A percentile compares a stretch with the other conserved stretches of the same genome.
Evolutionary conservation across 2,329 filamentous ascomycete genomes (phyloP).

Genomic region (Pseudogymnoascus sp.): DNA sequence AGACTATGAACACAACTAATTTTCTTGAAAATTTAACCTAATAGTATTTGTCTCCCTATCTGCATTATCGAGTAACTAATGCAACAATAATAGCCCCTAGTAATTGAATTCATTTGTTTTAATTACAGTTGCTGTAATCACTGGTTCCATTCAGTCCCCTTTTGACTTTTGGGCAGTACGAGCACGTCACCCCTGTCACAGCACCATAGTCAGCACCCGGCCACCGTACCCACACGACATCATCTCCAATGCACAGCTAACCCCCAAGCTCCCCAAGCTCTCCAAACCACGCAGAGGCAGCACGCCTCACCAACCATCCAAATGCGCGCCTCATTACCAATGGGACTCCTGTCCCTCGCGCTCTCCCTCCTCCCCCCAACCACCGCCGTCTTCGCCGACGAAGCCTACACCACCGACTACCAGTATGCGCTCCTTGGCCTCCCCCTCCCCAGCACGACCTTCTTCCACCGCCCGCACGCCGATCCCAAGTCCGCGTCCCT

Average conservation of each 20-base stretch:
- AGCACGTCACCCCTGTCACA: not conserved
- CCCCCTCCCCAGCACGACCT: conserved; percentile 74
- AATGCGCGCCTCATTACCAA: conserved; percentile 16
- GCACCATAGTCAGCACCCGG: not conserved
- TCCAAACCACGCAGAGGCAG: not conserved
- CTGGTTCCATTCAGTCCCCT: too few species aligned
- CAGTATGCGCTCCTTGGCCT: conserved; percentile 83
- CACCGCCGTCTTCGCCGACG: conserved; percentile 72
- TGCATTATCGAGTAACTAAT: too few species aligned
- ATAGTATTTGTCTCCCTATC: too few species aligned
- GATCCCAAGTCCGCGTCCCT: conserved; percentile 75
- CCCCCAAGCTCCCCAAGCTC: not conserved
- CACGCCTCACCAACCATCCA: not conserved
- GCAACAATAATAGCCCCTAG: too few species aligned
- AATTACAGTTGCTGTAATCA: not conserved
- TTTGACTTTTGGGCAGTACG: too few species aligned
- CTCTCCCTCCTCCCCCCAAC: conserved; percentile 23
- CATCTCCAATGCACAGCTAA: conserved; percentile 2
- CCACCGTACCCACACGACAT: conserved; percentile 5
- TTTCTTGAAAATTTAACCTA: not conserved
- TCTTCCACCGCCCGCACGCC: conserved; percentile 83
- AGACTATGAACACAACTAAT: not conserved
- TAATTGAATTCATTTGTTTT: not conserved
- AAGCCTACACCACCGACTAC: conserved; percentile 87
- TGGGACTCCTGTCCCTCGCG: conserved; percentile 22